Conservation (phyloP, 371 early-diverging fungal genomes). For the Mucor plumbeus region DNA sequence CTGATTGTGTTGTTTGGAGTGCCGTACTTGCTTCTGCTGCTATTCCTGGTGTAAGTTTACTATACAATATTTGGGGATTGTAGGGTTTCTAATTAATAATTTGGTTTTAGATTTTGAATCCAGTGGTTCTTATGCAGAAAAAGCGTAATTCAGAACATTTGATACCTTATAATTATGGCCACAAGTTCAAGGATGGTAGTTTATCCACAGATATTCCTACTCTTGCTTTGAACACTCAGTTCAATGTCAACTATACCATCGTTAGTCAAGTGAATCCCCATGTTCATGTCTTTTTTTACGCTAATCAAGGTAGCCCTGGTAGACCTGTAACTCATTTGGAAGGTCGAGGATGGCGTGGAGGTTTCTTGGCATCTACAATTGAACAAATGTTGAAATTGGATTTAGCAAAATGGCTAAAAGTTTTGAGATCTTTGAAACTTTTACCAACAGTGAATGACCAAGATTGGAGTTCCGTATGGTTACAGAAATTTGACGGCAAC, state of each 20-base stretch:
- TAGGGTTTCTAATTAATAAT: background rate
- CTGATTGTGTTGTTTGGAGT: constrained; percentile 87
- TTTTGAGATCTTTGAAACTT: constrained; percentile 78
- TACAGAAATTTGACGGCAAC: constrained; percentile 89
- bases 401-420: constrained; percentile 84
- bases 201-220: constrained; percentile 86
- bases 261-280: constrained; percentile 95
- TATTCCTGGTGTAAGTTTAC: constrained; percentile 51
- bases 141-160: constrained; percentile 60
- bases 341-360: constrained; percentile 81
- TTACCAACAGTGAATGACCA: constrained; percentile 76
- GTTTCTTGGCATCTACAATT: constrained; percentile 79
- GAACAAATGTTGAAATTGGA: constrained; percentile 87
- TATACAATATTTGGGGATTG: constrained; percentile 8
- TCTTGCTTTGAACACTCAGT: constrained; percentile 74
- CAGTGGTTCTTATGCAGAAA: constrained; percentile 85
- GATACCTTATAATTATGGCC: constrained; percentile 80
- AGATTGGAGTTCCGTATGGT: constrained; percentile 84
- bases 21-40: constrained; percentile 67
- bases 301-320: constrained; percentile 77
- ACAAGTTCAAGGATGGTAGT: constrained; percentile 88
- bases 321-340: constrained; percentile 65
- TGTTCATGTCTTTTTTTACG: constrained; percentile 83
- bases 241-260: constrained; percentile 88
- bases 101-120: constrained; percentile 66